A percentile compares a stretch with the other conserved stretches of the same genome.
These are phyloP conservation scores for Nicotiana knightiana DNA, from an alignment of 257 asterid species.

Conservation along the genomic window DNA sequence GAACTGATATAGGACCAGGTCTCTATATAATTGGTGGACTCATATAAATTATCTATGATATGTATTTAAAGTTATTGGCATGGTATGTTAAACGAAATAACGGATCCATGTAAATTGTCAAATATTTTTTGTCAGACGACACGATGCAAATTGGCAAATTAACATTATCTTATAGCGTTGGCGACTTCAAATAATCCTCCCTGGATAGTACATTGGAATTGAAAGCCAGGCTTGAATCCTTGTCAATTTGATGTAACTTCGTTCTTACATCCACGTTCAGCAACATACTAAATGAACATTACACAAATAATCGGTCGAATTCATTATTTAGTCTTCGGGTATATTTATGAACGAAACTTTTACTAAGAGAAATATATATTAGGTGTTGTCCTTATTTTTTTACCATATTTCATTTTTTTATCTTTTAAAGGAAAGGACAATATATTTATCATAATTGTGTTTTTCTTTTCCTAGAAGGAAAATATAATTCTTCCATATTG, in stretches of 20 bases:
- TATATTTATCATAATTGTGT: no score
- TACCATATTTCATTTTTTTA: no score
- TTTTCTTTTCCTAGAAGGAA: no score
- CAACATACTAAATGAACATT: background rate
- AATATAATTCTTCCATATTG: no score
- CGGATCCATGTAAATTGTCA: background rate
- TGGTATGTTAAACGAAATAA: background rate
- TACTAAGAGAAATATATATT: no score
- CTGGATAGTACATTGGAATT: constrained; percentile 1
- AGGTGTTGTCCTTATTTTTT: no score
- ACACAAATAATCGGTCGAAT: no score
- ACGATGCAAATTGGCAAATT: background rate
- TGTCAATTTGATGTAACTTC: background rate
- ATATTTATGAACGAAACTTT: no score
- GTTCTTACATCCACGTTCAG: background rate
- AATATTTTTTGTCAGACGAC: background rate
- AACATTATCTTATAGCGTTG: background rate
- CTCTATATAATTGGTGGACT: no score
- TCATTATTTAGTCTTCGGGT: no score
- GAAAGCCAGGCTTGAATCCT: background rate
- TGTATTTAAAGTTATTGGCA: background rate
- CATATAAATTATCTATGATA: background rate
- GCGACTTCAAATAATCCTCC: background rate
- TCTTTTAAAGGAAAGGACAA: no score
- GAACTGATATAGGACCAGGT: no score